These are phyloP conservation scores for Trichoderma lentiforme DNA, from an alignment of 2,329 filamentous ascomycete species.

Conservation along the genomic window DNA sequence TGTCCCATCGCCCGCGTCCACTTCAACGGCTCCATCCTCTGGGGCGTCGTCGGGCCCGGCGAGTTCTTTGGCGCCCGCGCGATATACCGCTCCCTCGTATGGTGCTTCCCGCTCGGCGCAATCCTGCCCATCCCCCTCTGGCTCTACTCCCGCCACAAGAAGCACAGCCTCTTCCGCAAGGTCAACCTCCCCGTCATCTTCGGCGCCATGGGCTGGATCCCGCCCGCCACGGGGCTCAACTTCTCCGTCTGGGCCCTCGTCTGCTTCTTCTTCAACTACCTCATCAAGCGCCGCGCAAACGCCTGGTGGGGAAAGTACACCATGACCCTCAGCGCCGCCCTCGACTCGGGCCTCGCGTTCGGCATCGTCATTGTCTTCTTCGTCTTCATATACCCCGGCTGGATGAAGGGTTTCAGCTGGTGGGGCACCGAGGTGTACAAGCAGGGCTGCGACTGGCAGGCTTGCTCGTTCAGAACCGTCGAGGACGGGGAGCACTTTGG, in stretches of 20 bases:
- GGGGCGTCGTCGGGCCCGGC: slow-evolving; percentile 79
- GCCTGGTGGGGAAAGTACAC: slow-evolving; percentile 91
- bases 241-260: slow-evolving; percentile 85
- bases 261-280: slow-evolving; percentile 79
- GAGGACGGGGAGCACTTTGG: slow-evolving; percentile 64
- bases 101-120: slow-evolving; percentile 77
- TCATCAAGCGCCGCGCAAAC: slow-evolving; percentile 63
- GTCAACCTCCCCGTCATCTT: slow-evolving; percentile 82
- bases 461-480: slow-evolving; percentile 67
- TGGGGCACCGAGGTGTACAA: slow-evolving; percentile 89
- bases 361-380: slow-evolving; percentile 84
- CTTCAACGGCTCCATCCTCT: slow-evolving; percentile 86
- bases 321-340: slow-evolving; percentile 79
- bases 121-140: slow-evolving; percentile 72
- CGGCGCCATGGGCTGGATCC: slow-evolving; percentile 80
- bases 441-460: slow-evolving; percentile 79
- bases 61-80: slow-evolving; percentile 78
- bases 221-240: slow-evolving; percentile 80
- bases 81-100: slow-evolving; percentile 72
- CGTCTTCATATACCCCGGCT: slow-evolving; percentile 77
- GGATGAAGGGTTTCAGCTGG: slow-evolving; percentile 72
- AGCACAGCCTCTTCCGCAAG: slow-evolving; percentile 64
- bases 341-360: slow-evolving; percentile 80
- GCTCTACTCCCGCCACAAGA: slow-evolving; percentile 61
- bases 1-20: slow-evolving; percentile 84